A percentile compares a stretch with the other conserved stretches of the same genome.
phyloP scores from a whole-genome alignment of 352 stramenopile genomes.

The Pythium utonaiense region DNA sequence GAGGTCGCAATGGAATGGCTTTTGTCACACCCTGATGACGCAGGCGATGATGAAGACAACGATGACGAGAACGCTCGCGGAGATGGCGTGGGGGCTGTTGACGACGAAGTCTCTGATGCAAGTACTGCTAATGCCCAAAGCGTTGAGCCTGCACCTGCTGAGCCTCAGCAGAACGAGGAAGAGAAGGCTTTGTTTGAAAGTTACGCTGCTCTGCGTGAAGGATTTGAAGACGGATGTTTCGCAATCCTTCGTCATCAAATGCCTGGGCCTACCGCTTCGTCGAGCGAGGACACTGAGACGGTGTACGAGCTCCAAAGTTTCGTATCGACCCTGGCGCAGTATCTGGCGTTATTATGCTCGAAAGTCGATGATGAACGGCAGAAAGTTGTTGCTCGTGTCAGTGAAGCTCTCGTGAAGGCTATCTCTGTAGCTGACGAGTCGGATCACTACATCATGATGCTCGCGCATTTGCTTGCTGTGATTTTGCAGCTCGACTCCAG shows the following conservation, averaged over 20 bases:
- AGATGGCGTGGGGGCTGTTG: background rate
- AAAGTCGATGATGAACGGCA: constrained; percentile 55
- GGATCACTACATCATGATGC: constrained; percentile 38
- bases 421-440: constrained; percentile 29
- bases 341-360: constrained; percentile 56
- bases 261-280: background rate
- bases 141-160: background rate
- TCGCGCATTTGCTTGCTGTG: constrained; percentile 67
- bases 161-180: constrained; percentile 30
- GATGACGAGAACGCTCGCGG: constrained; percentile 19
- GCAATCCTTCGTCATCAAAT: constrained; percentile 49
- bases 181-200: constrained; percentile 46
- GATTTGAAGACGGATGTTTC: constrained; percentile 68
- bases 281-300: too few relatives aligned
- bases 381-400: constrained; percentile 49
- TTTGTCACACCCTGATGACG: constrained; percentile 82
- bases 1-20: constrained; percentile 97
- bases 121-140: background rate
- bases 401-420: constrained; percentile 40
- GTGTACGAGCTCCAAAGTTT: constrained; percentile 44
- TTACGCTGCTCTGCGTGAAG: constrained; percentile 49
- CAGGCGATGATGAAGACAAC: constrained; percentile 24
- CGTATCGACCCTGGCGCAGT: constrained; percentile 59
- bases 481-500: constrained; percentile 57
- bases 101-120: background rate